Percentiles rank a stretch among this genome's conserved stretches.
These are phyloP conservation scores for Rhododendron ovatum DNA, from an alignment of 148 eudicot genomes.

Conservation along the genomic window DNA sequence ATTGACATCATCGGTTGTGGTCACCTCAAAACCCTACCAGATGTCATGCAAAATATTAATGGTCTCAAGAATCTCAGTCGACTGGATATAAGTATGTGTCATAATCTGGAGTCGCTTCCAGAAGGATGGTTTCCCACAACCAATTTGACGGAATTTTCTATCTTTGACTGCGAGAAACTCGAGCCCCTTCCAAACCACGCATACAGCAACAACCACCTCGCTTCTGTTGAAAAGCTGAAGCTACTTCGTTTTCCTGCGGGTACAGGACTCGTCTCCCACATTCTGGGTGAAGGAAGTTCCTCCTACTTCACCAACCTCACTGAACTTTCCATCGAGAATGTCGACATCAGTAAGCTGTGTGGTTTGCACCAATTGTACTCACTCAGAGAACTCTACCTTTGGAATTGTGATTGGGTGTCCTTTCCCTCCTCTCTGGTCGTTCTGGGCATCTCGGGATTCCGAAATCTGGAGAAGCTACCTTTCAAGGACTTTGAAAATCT, in stretches of 20 bases:
- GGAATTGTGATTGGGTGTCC: neutral
- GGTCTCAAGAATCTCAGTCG: neutral
- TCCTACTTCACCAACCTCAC: neutral
- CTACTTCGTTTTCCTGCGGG: neutral
- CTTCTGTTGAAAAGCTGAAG: neutral
- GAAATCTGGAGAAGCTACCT: neutral
- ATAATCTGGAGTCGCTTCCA: neutral
- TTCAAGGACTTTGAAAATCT: neutral
- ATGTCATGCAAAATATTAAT: neutral
- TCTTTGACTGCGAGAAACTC: neutral
- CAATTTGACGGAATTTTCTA: neutral
- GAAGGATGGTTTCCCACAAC: neutral
- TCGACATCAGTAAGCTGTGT: neutral
- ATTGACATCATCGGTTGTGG: fast-evolving
- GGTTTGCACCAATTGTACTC: neutral
- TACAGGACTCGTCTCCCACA: neutral
- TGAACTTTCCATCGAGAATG: neutral
- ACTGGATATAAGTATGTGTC: neutral
- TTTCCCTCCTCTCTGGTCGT: neutral
- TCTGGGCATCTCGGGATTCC: fast-evolving
- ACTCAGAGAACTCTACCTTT: neutral
- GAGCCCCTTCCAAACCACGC: neutral
- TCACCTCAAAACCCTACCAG: neutral
- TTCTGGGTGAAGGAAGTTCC: neutral
- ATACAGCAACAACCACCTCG: neutral